These are phyloP conservation scores for Populus euphratica DNA, from an alignment of 345 rosid genomes.

Conservation along the genomic window DNA sequence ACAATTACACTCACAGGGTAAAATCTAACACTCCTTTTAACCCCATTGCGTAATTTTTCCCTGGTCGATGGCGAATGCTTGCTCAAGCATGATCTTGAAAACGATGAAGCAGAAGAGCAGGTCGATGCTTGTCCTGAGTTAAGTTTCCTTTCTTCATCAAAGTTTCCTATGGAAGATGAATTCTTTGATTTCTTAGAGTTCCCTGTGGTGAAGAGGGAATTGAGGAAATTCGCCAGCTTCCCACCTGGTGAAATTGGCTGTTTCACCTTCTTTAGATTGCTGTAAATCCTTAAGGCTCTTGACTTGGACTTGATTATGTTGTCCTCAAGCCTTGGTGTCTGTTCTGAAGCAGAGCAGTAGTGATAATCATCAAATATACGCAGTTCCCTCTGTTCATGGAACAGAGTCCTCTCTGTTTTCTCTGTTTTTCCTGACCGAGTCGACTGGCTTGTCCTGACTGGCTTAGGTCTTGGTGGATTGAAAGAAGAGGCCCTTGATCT, in stretches of 20 bases:
- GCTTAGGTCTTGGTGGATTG: slow-evolving; percentile 39
- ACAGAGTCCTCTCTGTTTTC: slow-evolving; percentile 33
- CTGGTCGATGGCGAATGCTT: slow-evolving; percentile 55
- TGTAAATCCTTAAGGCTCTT: slow-evolving; percentile 57
- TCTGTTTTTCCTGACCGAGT: slow-evolving; percentile 31
- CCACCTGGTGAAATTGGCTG: slow-evolving; percentile 88
- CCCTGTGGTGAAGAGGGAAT: slow-evolving; percentile 55
- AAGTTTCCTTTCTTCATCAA: slow-evolving; percentile 30
- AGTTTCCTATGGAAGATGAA: slow-evolving; percentile 22
- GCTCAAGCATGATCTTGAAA: slow-evolving; percentile 78
- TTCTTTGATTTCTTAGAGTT: slow-evolving; percentile 47
- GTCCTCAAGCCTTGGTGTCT: slow-evolving; percentile 38
- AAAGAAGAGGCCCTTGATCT: slow-evolving; percentile 39
- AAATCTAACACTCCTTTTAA: slow-evolving; percentile 60
- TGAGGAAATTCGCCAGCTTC: slow-evolving; percentile 61
- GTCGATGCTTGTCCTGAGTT: slow-evolving; percentile 49
- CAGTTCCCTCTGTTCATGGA: slow-evolving; percentile 44
- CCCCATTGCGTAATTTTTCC: slow-evolving; percentile 54
- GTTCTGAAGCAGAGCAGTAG: slow-evolving; percentile 29
- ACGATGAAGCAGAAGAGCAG: slow-evolving; percentile 81
- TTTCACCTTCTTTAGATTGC: slow-evolving; percentile 58
- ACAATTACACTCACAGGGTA: slow-evolving; percentile 66
- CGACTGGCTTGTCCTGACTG: slow-evolving; percentile 36
- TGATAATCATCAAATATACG: slow-evolving; percentile 27
- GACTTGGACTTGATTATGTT: slow-evolving; percentile 41